These are phyloP conservation scores for Lactifluus subvellereus DNA, from an alignment of 768 basidiomycete genomes.

Conservation along the genomic window DNA sequence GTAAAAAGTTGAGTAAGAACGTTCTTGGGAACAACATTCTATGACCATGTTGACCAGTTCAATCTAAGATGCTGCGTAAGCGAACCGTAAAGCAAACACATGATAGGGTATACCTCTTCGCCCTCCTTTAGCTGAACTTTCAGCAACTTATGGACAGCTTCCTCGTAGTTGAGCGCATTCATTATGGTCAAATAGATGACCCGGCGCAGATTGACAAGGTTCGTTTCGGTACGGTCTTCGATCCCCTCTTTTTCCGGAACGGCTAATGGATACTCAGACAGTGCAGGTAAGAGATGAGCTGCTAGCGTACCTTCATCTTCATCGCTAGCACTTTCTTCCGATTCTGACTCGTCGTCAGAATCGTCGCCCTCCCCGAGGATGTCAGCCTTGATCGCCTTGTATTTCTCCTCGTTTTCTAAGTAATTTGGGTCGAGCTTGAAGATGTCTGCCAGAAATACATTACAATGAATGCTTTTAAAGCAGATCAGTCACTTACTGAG, in stretches of 20 bases:
- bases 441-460: slow-evolving; percentile 52
- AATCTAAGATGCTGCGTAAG: slow-evolving; percentile 47
- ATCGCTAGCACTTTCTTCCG: slow-evolving; percentile 55
- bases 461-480: neutral
- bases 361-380: slow-evolving; percentile 88
- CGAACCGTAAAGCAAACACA: neutral
- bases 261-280: slow-evolving; percentile 34
- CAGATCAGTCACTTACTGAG: slow-evolving; percentile 59
- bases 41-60: slow-evolving; percentile 98
- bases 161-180: slow-evolving; percentile 97
- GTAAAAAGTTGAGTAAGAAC: slow-evolving; percentile 96
- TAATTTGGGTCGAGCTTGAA: slow-evolving; percentile 92
- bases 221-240: slow-evolving; percentile 91
- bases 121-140: slow-evolving; percentile 90
- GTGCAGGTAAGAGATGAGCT: neutral
- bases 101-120: slow-evolving; percentile 63
- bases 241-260: slow-evolving; percentile 83
- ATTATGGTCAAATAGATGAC: slow-evolving; percentile 97
- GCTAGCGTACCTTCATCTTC: slow-evolving; percentile 41
- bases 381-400: slow-evolving; percentile 84
- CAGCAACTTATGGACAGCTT: slow-evolving; percentile 96
- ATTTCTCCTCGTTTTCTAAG: slow-evolving; percentile 89
- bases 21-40: slow-evolving; percentile 99
- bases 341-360: slow-evolving; percentile 60
- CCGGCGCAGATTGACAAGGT: slow-evolving; percentile 89